Base-by-base conservation (phyloP, 2,329 filamentous ascomycete species). In the Fusarium acutatum region DNA sequence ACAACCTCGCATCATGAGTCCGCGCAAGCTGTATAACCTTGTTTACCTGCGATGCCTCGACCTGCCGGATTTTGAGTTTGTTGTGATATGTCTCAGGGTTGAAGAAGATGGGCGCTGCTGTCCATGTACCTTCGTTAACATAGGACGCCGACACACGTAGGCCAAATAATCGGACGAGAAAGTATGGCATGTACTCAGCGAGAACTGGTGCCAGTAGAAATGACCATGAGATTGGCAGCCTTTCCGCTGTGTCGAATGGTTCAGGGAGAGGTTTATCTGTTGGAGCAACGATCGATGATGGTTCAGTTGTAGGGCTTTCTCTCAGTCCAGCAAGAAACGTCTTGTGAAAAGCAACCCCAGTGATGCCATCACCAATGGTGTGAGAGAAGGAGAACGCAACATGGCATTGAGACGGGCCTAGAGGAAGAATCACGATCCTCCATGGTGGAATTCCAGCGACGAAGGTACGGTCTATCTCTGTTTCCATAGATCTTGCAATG, bases 361-460 rank as follows among this genome's bases (percentile, higher is more conserved):
- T 59, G 4, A 74, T 53, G 4, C 77, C 77, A 26, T 79, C 77
- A 0, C 77, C 75, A 30, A 79, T 76, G 2, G 65, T 58, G 20
- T 79, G 77, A 28, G 75, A 78, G 43, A 63, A 79, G 4, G 64
- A 62, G 41, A 78, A 78, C 1, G 64, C 61, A 40, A 79, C 11
- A 40, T 78, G 74, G 26, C 70, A 77, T n/a, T 67, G 60, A 4
- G 41, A 49, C 0, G 44, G 8, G 3, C 46, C 13, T 3, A 78
- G 34, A 7, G 74, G 74, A 3, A 76, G 59, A 5, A 79, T 52
- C 0, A 71, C 52, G 10, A 79, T 68, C n/a, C 65, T 76, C 77
- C 77, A 79, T 3, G 71, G 73, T 2, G 77, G 75, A 12, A 71
- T 70, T 0, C 58, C 71, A 5, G 69, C 11, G 6, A 56, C 47